phyloP scores from a whole-genome alignment of 179 eudicot genomes.

The Gypsophila paniculata region DNA sequence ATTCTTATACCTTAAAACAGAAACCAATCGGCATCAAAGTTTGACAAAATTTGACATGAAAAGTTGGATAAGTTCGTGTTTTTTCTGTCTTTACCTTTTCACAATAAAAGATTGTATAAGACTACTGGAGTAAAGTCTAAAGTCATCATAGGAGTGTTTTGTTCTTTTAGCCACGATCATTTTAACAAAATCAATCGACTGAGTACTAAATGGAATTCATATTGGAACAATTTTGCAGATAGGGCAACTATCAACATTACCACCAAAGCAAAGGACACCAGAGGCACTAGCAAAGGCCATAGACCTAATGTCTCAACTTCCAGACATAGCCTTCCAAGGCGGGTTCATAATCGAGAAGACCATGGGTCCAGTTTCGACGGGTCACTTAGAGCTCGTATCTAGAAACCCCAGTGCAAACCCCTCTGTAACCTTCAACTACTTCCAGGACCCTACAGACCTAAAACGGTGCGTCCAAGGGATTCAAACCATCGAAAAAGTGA shows the following conservation, averaged over 20 bases:
- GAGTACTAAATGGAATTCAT: not conserved
- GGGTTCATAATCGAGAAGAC: conserved; percentile 68
- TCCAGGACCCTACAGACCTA: conserved; percentile 59
- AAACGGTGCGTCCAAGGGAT: conserved; percentile 59
- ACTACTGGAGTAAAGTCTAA: no score
- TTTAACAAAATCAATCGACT: no score
- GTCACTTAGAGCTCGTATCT: conserved; percentile 51
- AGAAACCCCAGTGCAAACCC: conserved; percentile 61
- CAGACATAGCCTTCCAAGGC: conserved; percentile 47
- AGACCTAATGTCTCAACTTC: conserved; percentile 45
- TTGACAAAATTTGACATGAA: no score
- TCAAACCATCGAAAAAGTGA: conserved; percentile 41
- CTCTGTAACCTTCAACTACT: conserved; percentile 75
- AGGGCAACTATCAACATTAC: conserved; percentile 65
- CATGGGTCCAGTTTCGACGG: conserved; percentile 64
- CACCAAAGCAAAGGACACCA: conserved; percentile 77
- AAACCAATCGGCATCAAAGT: no score
- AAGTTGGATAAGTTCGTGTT: no score
- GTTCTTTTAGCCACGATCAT: no score
- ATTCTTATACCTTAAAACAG: no score
- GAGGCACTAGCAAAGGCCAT: conserved; percentile 57
- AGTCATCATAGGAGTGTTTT: no score
- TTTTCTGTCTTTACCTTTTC: no score
- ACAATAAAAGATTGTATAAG: no score
- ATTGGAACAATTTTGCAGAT: conserved; percentile 34